Evolutionary conservation across 1,139 yeast species (phyloP).

Genomic region (Lodderomyces elongisporus): DNA sequence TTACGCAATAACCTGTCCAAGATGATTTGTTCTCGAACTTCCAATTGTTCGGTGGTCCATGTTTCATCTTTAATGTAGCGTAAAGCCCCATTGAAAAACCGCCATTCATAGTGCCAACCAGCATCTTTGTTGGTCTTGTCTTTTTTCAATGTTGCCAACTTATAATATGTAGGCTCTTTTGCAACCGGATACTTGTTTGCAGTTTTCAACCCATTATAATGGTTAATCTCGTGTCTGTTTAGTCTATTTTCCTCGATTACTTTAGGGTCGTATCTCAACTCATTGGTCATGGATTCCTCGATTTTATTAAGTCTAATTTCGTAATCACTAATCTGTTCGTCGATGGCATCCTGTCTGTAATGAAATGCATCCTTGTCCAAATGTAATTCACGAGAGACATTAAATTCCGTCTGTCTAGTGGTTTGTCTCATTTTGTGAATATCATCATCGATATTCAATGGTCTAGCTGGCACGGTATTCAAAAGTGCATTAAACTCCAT

Average conservation of each 20-base stretch:
- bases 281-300: conserved; percentile 22
- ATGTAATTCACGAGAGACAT: conserved; percentile 17
- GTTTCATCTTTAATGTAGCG: conserved; percentile 18
- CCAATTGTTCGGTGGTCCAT: conserved; percentile 22
- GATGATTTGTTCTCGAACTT: conserved; percentile 26
- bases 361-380: conserved; percentile 19
- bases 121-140: conserved; percentile 24
- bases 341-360: conserved; percentile 20
- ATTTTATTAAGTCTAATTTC: conserved; percentile 18
- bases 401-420: conserved; percentile 14
- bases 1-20: conserved; percentile 29
- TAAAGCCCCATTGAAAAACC: conserved; percentile 31
- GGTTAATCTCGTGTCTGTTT: conserved; percentile 21
- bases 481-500: conserved; percentile 14
- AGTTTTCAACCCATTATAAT: conserved; percentile 21
- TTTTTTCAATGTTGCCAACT: conserved; percentile 28
- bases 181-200: conserved; percentile 14
- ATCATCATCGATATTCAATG: conserved; percentile 17
- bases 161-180: conserved; percentile 29
- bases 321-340: conserved; percentile 25
- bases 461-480: conserved; percentile 15
- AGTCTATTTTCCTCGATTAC: conserved; percentile 13
- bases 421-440: conserved; percentile 16
- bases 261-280: conserved; percentile 18
- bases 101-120: conserved; percentile 41